These are phyloP conservation scores for Symbiodinium natans DNA, from an alignment of 73 alveolate genomes.

Conservation along the genomic window DNA sequence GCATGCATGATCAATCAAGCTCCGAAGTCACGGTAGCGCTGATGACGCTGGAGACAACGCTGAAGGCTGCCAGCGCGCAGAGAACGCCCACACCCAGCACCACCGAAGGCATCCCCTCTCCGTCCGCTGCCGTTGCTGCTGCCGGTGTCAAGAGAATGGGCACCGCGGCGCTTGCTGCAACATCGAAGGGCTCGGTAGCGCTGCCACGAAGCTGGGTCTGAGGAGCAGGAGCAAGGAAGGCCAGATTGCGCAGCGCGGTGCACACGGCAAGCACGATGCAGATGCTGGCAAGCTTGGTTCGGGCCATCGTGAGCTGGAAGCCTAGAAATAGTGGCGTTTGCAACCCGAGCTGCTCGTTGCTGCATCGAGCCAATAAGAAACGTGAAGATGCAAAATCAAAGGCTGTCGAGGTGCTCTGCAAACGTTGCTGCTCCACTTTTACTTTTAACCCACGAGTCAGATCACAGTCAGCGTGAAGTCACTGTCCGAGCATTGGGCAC, in stretches of 20 bases:
- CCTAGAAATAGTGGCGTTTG: neutral
- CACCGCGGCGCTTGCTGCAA: neutral
- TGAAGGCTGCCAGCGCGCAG: slow-evolving; percentile 82
- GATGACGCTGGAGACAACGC: slow-evolving; percentile 91
- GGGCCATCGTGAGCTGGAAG: neutral
- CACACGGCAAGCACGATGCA: neutral
- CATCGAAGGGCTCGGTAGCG: neutral
- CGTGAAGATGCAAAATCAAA: too few relatives aligned
- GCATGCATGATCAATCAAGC: slow-evolving; percentile 28
- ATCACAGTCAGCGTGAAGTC: too few relatives aligned
- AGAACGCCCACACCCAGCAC: slow-evolving; percentile 39
- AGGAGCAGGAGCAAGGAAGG: neutral
- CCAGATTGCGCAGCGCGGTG: neutral
- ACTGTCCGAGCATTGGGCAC: too few relatives aligned
- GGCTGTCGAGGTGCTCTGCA: too few relatives aligned
- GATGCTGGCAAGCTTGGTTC: neutral
- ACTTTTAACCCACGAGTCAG: too few relatives aligned
- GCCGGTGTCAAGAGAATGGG: neutral
- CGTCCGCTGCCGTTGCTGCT: slow-evolving; percentile 6
- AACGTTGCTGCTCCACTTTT: too few relatives aligned
- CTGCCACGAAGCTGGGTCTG: slow-evolving; percentile 4
- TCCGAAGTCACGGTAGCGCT: slow-evolving; percentile 88
- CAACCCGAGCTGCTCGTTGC: neutral
- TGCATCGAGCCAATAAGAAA: neutral
- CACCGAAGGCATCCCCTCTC: slow-evolving; percentile 3